Base-by-base conservation (phyloP, 106 monocot species). In the Triglochin maritima region DNA sequence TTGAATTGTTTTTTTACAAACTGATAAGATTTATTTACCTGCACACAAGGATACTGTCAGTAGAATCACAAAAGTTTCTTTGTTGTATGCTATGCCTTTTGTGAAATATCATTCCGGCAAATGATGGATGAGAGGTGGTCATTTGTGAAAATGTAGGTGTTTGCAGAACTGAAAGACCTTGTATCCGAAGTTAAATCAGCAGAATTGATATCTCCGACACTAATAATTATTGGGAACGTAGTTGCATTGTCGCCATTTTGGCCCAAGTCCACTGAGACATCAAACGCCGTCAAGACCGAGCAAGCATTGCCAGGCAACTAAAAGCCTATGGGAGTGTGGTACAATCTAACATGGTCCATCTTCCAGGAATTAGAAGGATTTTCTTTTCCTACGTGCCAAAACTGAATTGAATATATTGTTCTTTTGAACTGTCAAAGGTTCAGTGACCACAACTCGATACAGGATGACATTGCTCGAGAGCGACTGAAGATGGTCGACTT, bases 181-280 rank as follows among this genome's bases (percentile, higher is more conserved):
- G 87, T 80, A 9, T 51, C 81, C 71, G 85, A 88, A 64, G 95
- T 96, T 61, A 81, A 80, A 71, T 73, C 43, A 41, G 85, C 83
- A 4, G 74, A 80, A 58, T 73, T 88, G 44, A 78, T 96, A 48
- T 91, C 95, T 42, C 90, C 90, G 6, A 85, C 95, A 48, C 78
- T 96, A 44, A 88, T 91, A 69, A 88, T 96, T 53, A 80, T 96
- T 59, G 95, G 95, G 47, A 79, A 81, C 62, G 90, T 91, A 7
- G 90, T 96, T 43, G 79, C 85, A 3, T 56, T 90, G 63, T 96
- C 95, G 2, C 88, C 95, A 46, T 73, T 80, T 13, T 88, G 95
- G 90, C 80, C 80, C 55, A 75, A 56, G 43, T 66, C 73, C 48
- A 56, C 63, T 47, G 71, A 73, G 66, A 44, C 16, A 4, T 9